phyloP scores from a whole-genome alignment of 75 land plant species.

The Sequoia sempervirens region DNA sequence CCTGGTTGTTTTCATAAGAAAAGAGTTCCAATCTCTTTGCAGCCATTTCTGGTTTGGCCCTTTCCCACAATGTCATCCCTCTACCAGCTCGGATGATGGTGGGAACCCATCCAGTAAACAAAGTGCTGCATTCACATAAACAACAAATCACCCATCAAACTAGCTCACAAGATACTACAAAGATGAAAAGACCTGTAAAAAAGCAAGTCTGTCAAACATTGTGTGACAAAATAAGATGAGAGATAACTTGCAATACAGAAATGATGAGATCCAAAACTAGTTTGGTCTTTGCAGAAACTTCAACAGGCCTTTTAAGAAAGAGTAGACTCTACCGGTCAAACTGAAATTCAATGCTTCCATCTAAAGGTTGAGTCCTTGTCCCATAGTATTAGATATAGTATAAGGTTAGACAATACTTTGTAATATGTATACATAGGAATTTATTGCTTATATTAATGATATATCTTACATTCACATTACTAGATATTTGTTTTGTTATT shows the following conservation, averaged over 20 bases:
- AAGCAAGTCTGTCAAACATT: not conserved
- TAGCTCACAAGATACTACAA: not conserved
- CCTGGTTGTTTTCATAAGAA: constrained; percentile 89
- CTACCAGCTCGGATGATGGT: constrained; percentile 83
- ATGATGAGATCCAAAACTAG: not conserved
- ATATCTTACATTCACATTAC: no score
- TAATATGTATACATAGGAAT: no score
- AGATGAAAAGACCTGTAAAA: not conserved
- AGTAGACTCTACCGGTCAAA: not conserved
- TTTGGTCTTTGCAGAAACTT: not conserved
- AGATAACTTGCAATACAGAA: not conserved
- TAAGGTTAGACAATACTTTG: no score
- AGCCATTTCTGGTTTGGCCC: constrained; percentile 52
- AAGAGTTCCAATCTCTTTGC: constrained; percentile 61
- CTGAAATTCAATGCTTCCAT: not conserved
- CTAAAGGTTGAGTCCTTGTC: not conserved
- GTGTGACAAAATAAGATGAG: constrained; percentile 4
- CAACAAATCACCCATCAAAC: not conserved
- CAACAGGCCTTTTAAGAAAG: not conserved
- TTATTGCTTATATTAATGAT: no score
- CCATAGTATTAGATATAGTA: not conserved
- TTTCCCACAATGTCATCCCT: constrained; percentile 80
- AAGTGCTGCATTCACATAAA: constrained; percentile 46
- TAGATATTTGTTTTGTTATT: no score
- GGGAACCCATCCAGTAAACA: constrained; percentile 92